phyloP scores from a whole-genome alignment of 23 red algal genomes.

The Pyropia yezoensis region DNA sequence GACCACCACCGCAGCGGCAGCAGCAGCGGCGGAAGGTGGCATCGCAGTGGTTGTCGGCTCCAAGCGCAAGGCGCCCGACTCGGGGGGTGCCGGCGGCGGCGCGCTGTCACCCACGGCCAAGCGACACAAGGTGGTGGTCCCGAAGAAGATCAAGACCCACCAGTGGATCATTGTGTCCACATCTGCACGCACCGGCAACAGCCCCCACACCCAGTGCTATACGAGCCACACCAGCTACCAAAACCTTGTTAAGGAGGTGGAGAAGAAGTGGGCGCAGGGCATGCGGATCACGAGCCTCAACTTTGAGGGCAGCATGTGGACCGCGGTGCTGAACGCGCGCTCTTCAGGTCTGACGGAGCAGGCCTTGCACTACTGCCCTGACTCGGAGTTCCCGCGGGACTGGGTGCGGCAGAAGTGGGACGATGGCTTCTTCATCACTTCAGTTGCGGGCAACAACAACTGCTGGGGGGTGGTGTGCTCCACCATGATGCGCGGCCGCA shows the following conservation, averaged over 20 bases:
- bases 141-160: conserved; percentile 87
- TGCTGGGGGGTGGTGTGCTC: conserved; percentile 97
- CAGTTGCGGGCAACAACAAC: conserved; percentile 78
- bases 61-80: conserved; percentile 59
- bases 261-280: conserved; percentile 80
- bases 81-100: conserved; percentile 10
- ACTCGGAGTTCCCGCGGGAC: conserved; percentile 88
- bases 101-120: conserved; percentile 28
- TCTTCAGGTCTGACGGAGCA: conserved; percentile 75
- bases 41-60: conserved; percentile 12
- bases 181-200: conserved; percentile 57
- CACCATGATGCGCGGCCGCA: conserved; percentile 75
- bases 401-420: conserved; percentile 98
- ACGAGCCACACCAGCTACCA: conserved; percentile 91
- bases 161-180: conserved; percentile 98
- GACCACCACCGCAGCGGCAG: not conserved
- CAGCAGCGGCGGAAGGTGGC: not conserved
- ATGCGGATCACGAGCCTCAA: conserved; percentile 94
- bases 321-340: conserved; percentile 84
- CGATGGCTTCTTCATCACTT: conserved; percentile 90
- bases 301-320: conserved; percentile 98
- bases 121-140: conserved; percentile 66
- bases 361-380: conserved; percentile 93
- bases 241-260: conserved; percentile 92
- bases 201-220: conserved; percentile 93